Evolutionary conservation across 202 grass and related monocot species (phyloP).

Genomic region (Zizania palustris): DNA sequence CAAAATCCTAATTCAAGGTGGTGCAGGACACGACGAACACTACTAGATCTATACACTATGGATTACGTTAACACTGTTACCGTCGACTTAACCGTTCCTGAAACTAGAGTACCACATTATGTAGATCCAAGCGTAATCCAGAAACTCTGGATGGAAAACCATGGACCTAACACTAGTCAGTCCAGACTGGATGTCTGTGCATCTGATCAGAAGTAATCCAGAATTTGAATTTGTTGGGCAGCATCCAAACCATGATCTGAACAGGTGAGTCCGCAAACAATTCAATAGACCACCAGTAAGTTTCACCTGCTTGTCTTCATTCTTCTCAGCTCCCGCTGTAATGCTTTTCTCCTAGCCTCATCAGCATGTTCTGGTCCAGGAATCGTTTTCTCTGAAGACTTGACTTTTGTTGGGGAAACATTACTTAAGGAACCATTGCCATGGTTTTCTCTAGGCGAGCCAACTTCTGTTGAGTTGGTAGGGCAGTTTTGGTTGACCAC

Average conservation of each 20-base stretch:
- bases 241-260: neutral
- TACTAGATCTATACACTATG: neutral
- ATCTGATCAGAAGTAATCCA: neutral
- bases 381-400: neutral
- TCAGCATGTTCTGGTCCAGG: constrained; percentile 16
- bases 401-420: neutral
- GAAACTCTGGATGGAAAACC: neutral
- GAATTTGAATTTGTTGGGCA: neutral
- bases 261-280: neutral
- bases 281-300: neutral
- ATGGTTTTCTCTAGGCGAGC: neutral
- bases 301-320: constrained; percentile 58
- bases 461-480: too few relatives aligned
- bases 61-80: neutral
- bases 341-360: constrained; percentile 61
- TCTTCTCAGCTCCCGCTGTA: constrained; percentile 60
- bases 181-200: neutral
- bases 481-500: neutral
- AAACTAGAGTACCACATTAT: neutral
- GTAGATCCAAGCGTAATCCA: neutral
- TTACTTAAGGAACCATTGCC: constrained; percentile 27
- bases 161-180: neutral
- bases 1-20: neutral
- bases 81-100: neutral
- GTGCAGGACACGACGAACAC: neutral